Evolutionary conservation across 805 yeast genomes (phyloP).

Genomic region (Candida suzukii): DNA sequence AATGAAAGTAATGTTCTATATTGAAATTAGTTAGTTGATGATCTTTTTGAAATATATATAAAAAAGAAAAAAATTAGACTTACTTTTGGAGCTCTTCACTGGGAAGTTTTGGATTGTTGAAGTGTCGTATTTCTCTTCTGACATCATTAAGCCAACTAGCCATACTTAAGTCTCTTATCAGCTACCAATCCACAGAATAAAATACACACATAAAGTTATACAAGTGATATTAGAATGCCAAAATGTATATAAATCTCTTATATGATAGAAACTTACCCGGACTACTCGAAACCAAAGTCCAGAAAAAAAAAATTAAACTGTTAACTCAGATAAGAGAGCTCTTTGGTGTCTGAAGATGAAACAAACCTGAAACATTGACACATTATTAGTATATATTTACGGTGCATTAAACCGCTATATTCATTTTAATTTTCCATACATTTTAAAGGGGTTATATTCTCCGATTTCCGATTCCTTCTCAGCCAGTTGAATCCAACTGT

Average conservation of each 20-base stretch:
- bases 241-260: no score
- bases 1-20: no score
- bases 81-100: background rate
- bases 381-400: no score
- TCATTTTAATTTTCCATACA: no score
- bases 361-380: background rate
- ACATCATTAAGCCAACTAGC: background rate
- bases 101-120: background rate
- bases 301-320: background rate
- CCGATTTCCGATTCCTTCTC: background rate
- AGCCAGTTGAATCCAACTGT: background rate
- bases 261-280: no score
- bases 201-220: no score
- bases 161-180: background rate
- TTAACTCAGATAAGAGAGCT: background rate
- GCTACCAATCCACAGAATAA: no score
- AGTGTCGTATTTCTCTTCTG: background rate
- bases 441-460: no score
- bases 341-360: background rate
- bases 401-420: background rate
- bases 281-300: no score
- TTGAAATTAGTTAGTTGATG: background rate
- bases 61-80: background rate
- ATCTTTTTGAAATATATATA: no score
- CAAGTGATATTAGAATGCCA: no score